Base-by-base conservation (phyloP, 2,329 filamentous ascomycete genomes). In the Aspergillus sp. region DNA sequence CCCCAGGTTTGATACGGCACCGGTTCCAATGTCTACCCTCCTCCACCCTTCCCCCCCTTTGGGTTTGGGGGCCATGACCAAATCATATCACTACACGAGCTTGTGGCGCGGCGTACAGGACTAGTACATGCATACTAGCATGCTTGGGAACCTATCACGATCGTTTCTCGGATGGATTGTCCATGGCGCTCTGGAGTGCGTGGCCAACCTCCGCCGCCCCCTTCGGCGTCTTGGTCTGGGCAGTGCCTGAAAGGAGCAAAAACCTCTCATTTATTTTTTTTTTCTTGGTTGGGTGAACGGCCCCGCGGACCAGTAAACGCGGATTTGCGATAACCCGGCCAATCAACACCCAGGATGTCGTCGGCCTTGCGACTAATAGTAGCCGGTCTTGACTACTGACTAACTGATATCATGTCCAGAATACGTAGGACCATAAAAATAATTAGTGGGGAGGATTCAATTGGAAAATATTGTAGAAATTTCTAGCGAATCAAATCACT, bases 11-110 rank as follows among this genome's bases (percentile, higher is more conserved):
- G 14, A 55, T 36, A 36, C 32, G 31, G 39, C 31, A 10, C 31
- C 12, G 31, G 31, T 32, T 32, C 31, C 31, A 32, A 11, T 32
- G 31, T 10, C 31, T 3, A n/a, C n/a, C n/a, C n/a, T n/a, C n/a
- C n/a, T n/a, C n/a, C n/a, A n/a, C n/a, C n/a, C n/a, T n/a, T n/a
- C 52, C 36, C 29, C 29, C 50, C 39, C 56, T 55, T 50, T 51
- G 50, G 55, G 51, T 26, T 49, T 57, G 56, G 45, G 52, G 56
- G 56, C 54, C 50, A 50, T 24, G 52, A 59, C 54, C 63, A 55
- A 61, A 63, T 64, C 63, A 63, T 50, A 55, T 60, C 50, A 42
- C 56, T 61, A 57, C 63, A 63, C 63, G 63, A 64, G 63, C 63
- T 49, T 55, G 60, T 57, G 60, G 60, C 60, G 63, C 53, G 53